These are phyloP conservation scores for Zymoseptoria pseudotritici DNA, from an alignment of 2,329 filamentous ascomycete species.

Conservation along the genomic window DNA sequence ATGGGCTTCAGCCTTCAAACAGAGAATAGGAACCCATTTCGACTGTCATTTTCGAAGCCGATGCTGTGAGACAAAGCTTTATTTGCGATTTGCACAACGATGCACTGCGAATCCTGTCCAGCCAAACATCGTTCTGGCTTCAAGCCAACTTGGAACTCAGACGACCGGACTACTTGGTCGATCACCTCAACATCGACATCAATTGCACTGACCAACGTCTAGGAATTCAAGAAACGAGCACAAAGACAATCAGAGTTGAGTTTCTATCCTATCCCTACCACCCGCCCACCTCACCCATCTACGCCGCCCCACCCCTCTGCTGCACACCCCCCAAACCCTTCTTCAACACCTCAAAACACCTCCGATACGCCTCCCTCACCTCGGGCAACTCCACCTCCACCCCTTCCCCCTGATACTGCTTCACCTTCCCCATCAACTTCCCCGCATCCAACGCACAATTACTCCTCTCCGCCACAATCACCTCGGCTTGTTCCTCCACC, in stretches of 20 bases:
- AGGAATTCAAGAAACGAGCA: neutral
- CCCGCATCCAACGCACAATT: slow-evolving; percentile 57
- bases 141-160: too few species aligned
- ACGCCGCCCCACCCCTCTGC: neutral
- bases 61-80: neutral
- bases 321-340: slow-evolving; percentile 4
- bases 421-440: slow-evolving; percentile 54
- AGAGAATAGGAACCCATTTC: neutral
- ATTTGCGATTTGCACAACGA: too few species aligned
- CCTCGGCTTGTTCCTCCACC: slow-evolving; percentile 58
- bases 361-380: slow-evolving; percentile 54
- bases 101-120: too few species aligned
- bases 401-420: slow-evolving; percentile 40
- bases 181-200: too few species aligned
- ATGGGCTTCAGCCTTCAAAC: neutral
- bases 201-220: too few species aligned
- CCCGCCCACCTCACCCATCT: neutral
- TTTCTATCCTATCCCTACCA: neutral
- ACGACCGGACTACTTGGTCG: too few species aligned
- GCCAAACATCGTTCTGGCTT: too few species aligned
- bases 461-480: slow-evolving; percentile 59
- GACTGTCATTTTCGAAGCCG: neutral
- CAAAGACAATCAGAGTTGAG: neutral
- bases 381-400: slow-evolving; percentile 49
- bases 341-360: slow-evolving; percentile 56